Conservation (phyloP, 495 filamentous ascomycete genomes). For the Halenospora varia region DNA sequence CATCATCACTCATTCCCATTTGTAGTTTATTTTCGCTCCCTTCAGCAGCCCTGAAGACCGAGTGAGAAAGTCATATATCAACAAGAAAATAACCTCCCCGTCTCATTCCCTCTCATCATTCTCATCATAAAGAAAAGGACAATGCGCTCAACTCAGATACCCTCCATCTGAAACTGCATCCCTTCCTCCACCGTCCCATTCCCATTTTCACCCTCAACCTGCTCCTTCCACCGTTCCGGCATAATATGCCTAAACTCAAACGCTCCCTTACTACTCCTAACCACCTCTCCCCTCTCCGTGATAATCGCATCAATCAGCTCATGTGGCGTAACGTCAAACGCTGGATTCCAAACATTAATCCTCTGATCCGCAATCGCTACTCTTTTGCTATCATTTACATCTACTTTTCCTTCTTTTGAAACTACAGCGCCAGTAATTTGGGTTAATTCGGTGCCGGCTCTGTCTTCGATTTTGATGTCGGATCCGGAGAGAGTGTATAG, state of each 20-base stretch:
- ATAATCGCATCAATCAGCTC: slow-evolving; percentile 89
- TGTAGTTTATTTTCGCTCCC: no score
- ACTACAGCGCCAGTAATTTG: slow-evolving; percentile 71
- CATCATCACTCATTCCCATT: no score
- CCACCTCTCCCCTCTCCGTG: slow-evolving; percentile 84
- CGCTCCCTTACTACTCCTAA: slow-evolving; percentile 66
- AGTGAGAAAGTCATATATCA: neutral
- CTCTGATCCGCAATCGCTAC: slow-evolving; percentile 77
- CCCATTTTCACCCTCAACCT: slow-evolving; percentile 2
- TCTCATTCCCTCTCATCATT: neutral
- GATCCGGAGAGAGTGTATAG: slow-evolving; percentile 67
- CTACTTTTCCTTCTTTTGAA: slow-evolving; percentile 41
- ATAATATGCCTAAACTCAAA: slow-evolving; percentile 64
- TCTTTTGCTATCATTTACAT: slow-evolving; percentile 53
- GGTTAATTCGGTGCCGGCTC: slow-evolving; percentile 72
- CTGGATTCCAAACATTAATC: slow-evolving; percentile 90
- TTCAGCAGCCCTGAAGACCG: no score
- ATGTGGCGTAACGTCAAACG: slow-evolving; percentile 90
- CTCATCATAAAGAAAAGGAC: neutral
- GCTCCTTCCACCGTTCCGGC: slow-evolving; percentile 43
- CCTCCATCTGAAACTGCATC: slow-evolving; percentile 22
- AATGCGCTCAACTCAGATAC: no score
- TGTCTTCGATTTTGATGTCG: slow-evolving; percentile 85
- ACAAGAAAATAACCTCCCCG: neutral
- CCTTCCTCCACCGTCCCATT: slow-evolving; percentile 8